phyloP scores from a whole-genome alignment of 371 early-diverging fungal genomes.

The Scutellospora calospora region DNA sequence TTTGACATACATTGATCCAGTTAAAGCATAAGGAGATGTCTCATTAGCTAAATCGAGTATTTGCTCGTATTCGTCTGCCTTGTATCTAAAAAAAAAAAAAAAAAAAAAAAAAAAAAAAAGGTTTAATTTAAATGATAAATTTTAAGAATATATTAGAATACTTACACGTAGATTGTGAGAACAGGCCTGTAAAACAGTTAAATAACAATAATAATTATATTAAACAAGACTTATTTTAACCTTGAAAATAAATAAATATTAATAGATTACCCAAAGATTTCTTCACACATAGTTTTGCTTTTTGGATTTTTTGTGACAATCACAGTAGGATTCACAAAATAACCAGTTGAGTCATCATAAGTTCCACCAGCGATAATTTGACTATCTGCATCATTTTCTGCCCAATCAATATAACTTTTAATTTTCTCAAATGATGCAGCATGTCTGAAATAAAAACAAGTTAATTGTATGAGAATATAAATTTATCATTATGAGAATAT shows the following conservation, averaged over 20 bases:
- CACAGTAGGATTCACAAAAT: slow-evolving; percentile 93
- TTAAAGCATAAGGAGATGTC: slow-evolving; percentile 90
- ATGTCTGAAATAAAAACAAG: slow-evolving; percentile 51
- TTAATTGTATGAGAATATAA: background rate
- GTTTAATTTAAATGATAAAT: background rate
- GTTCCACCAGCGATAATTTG: slow-evolving; percentile 87
- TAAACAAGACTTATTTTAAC: background rate
- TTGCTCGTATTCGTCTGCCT: slow-evolving; percentile 79
- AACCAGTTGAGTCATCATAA: slow-evolving; percentile 87
- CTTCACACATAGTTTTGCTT: slow-evolving; percentile 90
- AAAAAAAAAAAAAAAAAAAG: background rate
- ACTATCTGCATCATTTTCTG: slow-evolving; percentile 66
- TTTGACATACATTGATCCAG: slow-evolving; percentile 68
- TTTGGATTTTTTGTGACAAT: slow-evolving; percentile 87
- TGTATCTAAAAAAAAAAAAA: slow-evolving; percentile 55
- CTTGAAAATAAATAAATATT: background rate
- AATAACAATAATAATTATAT: background rate
- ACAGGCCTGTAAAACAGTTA: slow-evolving; percentile 69
- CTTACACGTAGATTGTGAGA: slow-evolving; percentile 89
- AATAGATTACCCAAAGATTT: slow-evolving; percentile 84
- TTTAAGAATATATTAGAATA: background rate
- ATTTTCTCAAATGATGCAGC: slow-evolving; percentile 94
- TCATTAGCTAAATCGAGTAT: slow-evolving; percentile 80
- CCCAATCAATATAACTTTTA: slow-evolving; percentile 86
- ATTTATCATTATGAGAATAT: background rate